Evolutionary conservation across 2,329 filamentous ascomycete genomes (phyloP).

Genomic region (Hypoxylon sp.): DNA sequence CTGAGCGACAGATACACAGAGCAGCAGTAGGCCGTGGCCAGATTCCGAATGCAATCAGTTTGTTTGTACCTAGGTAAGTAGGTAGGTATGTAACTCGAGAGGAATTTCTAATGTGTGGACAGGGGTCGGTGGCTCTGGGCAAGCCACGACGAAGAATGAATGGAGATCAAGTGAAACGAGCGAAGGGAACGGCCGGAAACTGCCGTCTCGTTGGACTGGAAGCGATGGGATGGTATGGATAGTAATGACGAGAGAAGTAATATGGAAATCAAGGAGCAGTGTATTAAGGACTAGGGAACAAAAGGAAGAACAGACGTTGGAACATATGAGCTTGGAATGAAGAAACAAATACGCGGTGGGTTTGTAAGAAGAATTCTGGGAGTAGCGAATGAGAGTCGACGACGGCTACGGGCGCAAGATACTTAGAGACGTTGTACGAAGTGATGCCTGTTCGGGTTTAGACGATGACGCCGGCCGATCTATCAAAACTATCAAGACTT

Average conservation of each 20-base stretch:
- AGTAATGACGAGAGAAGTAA: conserved; percentile 18
- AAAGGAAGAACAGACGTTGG: conserved; percentile 30
- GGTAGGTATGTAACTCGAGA: conserved; percentile 33
- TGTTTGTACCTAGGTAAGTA: conserved; percentile 7
- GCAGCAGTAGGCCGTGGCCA: conserved; percentile 20
- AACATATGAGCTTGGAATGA: conserved; percentile 37
- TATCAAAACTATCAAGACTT: conserved; percentile 24
- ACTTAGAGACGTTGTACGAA: conserved; percentile 23
- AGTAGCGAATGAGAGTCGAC: conserved; percentile 32
- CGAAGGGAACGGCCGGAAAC: conserved; percentile 43
- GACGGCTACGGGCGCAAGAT: conserved; percentile 25
- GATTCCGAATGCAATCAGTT: conserved; percentile 43
- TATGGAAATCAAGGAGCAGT: conserved; percentile 26
- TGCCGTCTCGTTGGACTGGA: conserved; percentile 26
- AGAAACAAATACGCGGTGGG: conserved; percentile 30
- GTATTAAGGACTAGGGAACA: conserved; percentile 14
- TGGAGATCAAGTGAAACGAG: conserved; percentile 41
- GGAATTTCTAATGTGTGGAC: conserved; percentile 21
- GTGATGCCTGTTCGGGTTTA: conserved; percentile 36
- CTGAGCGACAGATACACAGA: conserved; percentile 28
- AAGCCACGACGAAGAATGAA: conserved; percentile 40
- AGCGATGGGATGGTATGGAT: conserved; percentile 8
- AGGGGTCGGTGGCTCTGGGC: conserved; percentile 28
- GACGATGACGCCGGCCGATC: conserved; percentile 25
- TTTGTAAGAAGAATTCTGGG: conserved; percentile 25